Base-by-base conservation (phyloP, 768 basidiomycete species). In the Trametes cubensis region DNA sequence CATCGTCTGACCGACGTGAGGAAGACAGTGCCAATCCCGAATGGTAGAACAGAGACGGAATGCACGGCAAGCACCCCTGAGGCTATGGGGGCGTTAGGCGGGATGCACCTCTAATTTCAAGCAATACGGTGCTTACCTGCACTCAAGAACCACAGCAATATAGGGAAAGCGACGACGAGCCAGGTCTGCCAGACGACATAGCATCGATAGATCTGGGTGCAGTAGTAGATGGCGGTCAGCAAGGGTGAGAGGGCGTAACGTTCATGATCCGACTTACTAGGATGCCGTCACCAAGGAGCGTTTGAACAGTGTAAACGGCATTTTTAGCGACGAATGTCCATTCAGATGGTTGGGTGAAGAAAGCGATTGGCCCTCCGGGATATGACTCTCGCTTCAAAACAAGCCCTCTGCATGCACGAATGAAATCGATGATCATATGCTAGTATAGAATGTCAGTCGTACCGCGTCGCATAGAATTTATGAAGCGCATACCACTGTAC, bases 291-390 rank as follows among this genome's bases (percentile, higher is more conserved):
- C 74, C 74, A 8, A 74, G 41, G 0, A 75, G 48, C 5, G 73
- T 73, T 38, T 75, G 72, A 20, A 64, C 57, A 23, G 28, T 40
- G n/a, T 71, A 74, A n/a, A 71, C 56, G 0, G 42, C 59, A 25
- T 67, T 71, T 51, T 71, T 72, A 55, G 48, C 63, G 57, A 72
- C 66, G 34, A 74, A 75, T 15, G 72, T 70, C 60, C 66, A 67
- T 15, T 73, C 62, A 15, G 71, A 63, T 26, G 63, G 25, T 25
- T 75, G 63, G 1, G 64, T 58, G 54, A 77, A 75, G 47, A 53
- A 77, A 0, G 39, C 56, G 1, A 61, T 8, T 6, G 74, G 65
- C 1, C 66, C 67, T 0, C 65, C 71, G 2, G 68, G 61, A 10
- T 54, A 58, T 4, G 26, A 64, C 23, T 70, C 57, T 1, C 67